Conservation (phyloP, 139 green algal genomes). For the Coelastrella sp. region DNA sequence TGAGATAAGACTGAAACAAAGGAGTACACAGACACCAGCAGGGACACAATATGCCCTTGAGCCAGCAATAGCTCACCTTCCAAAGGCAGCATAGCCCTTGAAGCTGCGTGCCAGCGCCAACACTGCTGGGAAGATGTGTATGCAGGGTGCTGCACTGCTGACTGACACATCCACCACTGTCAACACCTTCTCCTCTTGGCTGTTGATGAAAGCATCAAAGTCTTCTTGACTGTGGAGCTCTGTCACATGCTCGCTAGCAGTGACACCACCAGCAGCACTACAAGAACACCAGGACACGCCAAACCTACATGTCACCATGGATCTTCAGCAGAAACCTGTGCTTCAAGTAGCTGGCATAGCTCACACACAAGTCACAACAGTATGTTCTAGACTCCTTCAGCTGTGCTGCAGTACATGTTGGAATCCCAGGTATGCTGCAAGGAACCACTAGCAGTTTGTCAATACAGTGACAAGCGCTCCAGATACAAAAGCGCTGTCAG, state of each 20-base stretch:
- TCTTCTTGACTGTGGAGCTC: slow-evolving; percentile 68
- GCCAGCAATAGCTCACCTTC: slow-evolving; percentile 4
- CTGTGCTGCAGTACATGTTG: too few species aligned
- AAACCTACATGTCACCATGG: background rate
- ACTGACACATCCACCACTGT: slow-evolving; percentile 58
- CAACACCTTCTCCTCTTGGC: slow-evolving; percentile 22
- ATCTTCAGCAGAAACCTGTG: background rate
- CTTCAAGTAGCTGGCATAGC: too few species aligned
- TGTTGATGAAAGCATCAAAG: slow-evolving; percentile 63
- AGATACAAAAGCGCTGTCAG: too few species aligned
- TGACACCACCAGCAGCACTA: slow-evolving; percentile 62
- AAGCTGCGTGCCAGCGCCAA: slow-evolving; percentile 75
- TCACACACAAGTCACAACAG: too few species aligned
- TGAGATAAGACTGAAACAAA: too few species aligned
- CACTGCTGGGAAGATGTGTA: slow-evolving; percentile 84
- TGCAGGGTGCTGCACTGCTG: slow-evolving; percentile 52
- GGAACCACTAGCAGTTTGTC: too few species aligned
- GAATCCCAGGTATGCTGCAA: too few species aligned
- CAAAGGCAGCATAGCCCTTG: slow-evolving; percentile 65
- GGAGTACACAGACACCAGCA: background rate
- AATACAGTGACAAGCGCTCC: too few species aligned
- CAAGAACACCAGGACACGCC: slow-evolving; percentile 30
- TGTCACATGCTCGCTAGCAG: slow-evolving; percentile 66
- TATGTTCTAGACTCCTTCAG: too few species aligned
- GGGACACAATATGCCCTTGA: background rate